Evolutionary conservation across 768 basidiomycete genomes (phyloP), one percentile per base, ranked within the genome.

Genomic region (Naganishia randhawae): DNA sequence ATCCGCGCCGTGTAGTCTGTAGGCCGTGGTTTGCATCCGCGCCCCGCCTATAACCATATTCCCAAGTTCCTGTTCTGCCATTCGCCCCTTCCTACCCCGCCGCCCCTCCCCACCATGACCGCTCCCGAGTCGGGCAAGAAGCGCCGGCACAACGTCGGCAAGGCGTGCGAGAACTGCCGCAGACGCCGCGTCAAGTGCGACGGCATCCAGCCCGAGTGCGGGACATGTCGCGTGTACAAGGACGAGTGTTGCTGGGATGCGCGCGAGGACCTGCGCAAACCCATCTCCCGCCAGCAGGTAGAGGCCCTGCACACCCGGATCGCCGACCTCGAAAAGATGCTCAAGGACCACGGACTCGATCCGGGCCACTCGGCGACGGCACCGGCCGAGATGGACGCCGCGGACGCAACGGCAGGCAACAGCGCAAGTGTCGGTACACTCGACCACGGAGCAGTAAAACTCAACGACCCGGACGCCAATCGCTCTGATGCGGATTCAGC

Each of bases 171-270:
- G 42, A 71, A 70, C 33, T 75, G 74, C 48, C 52, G 74, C 7
- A 52, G 72, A n/a, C 64, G 74, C 35, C 63, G 72, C 54, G 69
- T 68, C 27, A 75, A 75, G 54, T 78, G 77, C 63, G 75, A 76
- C 67, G 77, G 77, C 22, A 32, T 72, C 2, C 68, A 67, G 48
- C 77, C 77, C 0, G 66, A 67, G 1, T 78, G 77, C 63, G 67
- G 72, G 14, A 78, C 77, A 2, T 78, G 77, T 51, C 54, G 55
- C 33, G 73, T 71, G 16, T 76, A 73, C 66, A 76, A 74, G 76
- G 76, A 77, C 67, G 73, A 74, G 42, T 78, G 77, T 61, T 70
- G 67, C 19, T 78, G 75, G 73, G 75, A 72, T 35, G 63, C 70
- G 0, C 55, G 72, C 17, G 71, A 68, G 62, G 77, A 78, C 70